Conservation (phyloP, 257 asterid species). For the Thymus mandschuricus region DNA sequence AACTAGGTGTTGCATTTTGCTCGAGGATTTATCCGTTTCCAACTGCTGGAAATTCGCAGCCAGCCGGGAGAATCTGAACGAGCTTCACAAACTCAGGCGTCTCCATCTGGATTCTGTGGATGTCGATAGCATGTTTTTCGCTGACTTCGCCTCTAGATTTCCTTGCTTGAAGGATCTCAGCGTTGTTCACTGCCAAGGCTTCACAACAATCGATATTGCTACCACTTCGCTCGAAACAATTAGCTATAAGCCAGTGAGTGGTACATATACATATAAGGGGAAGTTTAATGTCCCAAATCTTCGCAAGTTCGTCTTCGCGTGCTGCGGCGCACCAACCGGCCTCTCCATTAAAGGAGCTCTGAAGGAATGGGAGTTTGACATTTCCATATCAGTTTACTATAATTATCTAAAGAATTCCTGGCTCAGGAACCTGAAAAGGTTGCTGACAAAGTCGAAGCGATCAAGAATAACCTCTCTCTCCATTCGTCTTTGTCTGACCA, state of each 20-base stretch:
- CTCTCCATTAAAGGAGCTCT: too few relatives aligned
- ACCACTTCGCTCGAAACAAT: constrained; percentile 4
- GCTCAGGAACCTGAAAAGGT: not conserved
- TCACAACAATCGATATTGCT: not conserved
- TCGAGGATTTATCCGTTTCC: too few relatives aligned
- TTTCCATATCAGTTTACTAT: too few relatives aligned
- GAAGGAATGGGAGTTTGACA: too few relatives aligned
- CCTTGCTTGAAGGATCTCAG: constrained; percentile 19
- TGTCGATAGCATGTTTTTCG: not conserved
- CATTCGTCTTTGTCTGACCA: too few relatives aligned
- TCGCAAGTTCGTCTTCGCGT: not conserved
- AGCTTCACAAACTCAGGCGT: not conserved
- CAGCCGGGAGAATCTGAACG: too few relatives aligned
- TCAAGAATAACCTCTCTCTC: not conserved
- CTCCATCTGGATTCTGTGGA: not conserved
- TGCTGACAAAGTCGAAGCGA: not conserved
- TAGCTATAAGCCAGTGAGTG: not conserved
- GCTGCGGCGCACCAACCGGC: not conserved
- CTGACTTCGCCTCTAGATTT: constrained; percentile 1
- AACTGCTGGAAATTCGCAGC: too few relatives aligned
- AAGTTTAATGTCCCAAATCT: constrained; percentile 4
- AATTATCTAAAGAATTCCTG: too few relatives aligned
- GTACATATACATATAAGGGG: too few relatives aligned
- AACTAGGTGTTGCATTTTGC: too few relatives aligned
- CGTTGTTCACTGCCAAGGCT: not conserved